Conservation (phyloP, 129 eudicot species). For the Silybum marianum region DNA sequence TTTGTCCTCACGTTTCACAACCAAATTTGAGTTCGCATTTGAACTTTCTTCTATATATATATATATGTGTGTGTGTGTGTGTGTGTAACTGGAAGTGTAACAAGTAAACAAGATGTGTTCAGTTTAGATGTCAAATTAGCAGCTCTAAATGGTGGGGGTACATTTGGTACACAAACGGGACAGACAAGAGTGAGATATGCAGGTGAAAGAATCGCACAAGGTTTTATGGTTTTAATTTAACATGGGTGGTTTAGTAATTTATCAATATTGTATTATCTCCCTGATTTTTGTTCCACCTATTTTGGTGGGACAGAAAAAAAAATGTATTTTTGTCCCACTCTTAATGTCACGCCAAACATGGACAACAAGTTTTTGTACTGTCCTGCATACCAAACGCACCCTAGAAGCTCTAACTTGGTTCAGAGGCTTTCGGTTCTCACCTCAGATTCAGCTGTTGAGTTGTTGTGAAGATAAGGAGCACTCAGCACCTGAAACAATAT, state of each 20-base stretch:
- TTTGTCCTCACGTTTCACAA: no score
- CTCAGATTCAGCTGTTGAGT: slow-evolving; percentile 43
- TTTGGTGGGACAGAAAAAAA: not conserved
- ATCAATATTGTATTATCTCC: not conserved
- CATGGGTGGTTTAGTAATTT: not conserved
- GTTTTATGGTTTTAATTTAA: not conserved
- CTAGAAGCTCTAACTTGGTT: not conserved
- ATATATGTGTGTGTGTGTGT: no score
- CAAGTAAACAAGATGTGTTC: not conserved
- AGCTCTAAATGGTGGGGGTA: not conserved
- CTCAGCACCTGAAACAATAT: slow-evolving; percentile 64
- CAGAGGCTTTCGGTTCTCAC: slow-evolving; percentile 32
- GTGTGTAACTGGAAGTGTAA: not conserved
- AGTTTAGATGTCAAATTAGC: not conserved
- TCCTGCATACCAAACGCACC: not conserved
- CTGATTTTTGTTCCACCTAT: not conserved
- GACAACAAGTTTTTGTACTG: not conserved
- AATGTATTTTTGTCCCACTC: not conserved
- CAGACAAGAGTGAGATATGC: not conserved
- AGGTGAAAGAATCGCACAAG: not conserved
- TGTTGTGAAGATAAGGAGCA: slow-evolving; percentile 77
- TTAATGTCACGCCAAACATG: not conserved
- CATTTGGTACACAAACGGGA: not conserved
- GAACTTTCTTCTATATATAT: no score
- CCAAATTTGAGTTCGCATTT: no score